Percentiles rank a stretch among this genome's conserved stretches.
These are phyloP conservation scores for Knufia fluminis DNA, from an alignment of 2,329 filamentous ascomycete genomes.

Conservation along the genomic window DNA sequence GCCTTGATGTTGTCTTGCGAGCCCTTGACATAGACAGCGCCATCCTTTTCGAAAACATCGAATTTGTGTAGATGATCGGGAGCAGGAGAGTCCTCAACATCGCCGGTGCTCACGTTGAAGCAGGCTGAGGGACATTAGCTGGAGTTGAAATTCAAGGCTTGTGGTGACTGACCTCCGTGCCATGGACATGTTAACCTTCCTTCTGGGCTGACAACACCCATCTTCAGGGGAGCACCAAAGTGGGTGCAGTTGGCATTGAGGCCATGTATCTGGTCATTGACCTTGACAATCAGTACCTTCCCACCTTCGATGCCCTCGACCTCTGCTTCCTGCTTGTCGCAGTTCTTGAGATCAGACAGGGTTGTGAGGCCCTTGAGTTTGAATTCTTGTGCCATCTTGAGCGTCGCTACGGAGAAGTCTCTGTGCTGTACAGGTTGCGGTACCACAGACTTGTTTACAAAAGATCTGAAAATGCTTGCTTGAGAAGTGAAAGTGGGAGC, in stretches of 20 bases:
- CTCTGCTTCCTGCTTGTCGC: slow-evolving; percentile 80
- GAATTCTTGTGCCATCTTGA: slow-evolving; percentile 22
- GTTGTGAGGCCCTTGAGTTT: slow-evolving; percentile 33
- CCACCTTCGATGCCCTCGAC: slow-evolving; percentile 79
- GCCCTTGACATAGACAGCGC: slow-evolving; percentile 73
- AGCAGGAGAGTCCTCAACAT: slow-evolving; percentile 90
- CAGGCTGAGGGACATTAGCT: slow-evolving; percentile 53
- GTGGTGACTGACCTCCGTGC: slow-evolving; percentile 65
- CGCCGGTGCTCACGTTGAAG: slow-evolving; percentile 80
- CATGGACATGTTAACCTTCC: slow-evolving; percentile 88
- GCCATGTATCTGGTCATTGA: slow-evolving; percentile 66
- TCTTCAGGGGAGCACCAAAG: slow-evolving; percentile 81
- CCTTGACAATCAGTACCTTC: slow-evolving; percentile 79
- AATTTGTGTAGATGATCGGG: slow-evolving; percentile 79
- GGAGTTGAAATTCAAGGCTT: neutral
- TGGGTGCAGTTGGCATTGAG: slow-evolving; percentile 77
- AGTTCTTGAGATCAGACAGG: slow-evolving; percentile 59
- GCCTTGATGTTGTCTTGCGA: slow-evolving; percentile 70
- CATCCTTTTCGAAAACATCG: slow-evolving; percentile 69
- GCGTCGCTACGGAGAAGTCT: slow-evolving; percentile 2
- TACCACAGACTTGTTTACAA: neutral
- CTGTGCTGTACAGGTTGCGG: neutral
- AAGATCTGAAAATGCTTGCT: neutral
- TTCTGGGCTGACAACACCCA: slow-evolving; percentile 72
- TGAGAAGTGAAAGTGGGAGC: slow-evolving; percentile 7